Percentiles rank a stretch among this genome's conserved stretches.
Evolutionary conservation across 176 grass and related monocot species (phyloP).

Genomic region (Avena sativa): DNA sequence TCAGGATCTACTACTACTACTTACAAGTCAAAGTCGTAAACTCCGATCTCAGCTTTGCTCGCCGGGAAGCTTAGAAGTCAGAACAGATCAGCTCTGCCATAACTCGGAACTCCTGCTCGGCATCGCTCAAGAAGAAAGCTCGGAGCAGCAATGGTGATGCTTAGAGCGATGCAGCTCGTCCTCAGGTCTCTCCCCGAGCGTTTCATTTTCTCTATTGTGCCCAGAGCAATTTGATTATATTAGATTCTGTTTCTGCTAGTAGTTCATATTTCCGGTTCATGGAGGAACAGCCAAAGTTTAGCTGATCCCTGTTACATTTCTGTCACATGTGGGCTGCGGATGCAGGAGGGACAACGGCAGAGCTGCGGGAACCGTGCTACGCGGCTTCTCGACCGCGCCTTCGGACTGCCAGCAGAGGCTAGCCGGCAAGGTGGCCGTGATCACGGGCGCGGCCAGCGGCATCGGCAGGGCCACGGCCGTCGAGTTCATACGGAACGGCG

Average conservation of each 20-base stretch:
- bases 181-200: not conserved
- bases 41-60: not conserved
- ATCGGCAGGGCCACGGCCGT: slow-evolving; percentile 42
- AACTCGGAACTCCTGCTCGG: not conserved
- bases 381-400: not conserved
- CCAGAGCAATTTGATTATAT: not conserved
- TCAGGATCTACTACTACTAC: too few species aligned
- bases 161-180: slow-evolving; percentile 15
- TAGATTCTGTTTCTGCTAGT: not conserved
- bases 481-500: slow-evolving; percentile 46
- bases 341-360: slow-evolving; percentile 27
- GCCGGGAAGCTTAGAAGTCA: not conserved
- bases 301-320: not conserved
- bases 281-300: not conserved
- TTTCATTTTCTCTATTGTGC: not conserved
- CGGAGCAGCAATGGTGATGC: not conserved
- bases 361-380: not conserved
- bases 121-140: not conserved
- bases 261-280: not conserved
- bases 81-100: not conserved
- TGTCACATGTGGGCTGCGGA: not conserved
- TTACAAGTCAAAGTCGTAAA: not conserved
- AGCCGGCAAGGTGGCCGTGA: slow-evolving; percentile 38
- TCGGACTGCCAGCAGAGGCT: slow-evolving; percentile 24
- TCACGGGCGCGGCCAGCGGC: slow-evolving; percentile 47